Base-by-base conservation (phyloP, 2,329 filamentous ascomycete species). In the Ilyonectria mors-panacis region DNA sequence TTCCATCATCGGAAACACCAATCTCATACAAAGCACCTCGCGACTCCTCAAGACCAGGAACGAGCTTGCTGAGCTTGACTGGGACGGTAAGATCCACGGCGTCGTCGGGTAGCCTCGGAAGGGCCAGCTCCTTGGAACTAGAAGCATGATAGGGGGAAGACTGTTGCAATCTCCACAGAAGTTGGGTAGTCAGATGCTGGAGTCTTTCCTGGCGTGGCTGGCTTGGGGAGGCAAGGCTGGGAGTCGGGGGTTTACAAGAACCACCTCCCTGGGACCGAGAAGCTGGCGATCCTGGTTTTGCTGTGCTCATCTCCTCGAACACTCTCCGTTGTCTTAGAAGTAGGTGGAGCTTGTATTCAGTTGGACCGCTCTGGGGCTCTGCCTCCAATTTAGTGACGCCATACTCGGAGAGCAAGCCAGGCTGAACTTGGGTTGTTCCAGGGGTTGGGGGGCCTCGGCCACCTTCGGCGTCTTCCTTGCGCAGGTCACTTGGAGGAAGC, bases 11-110 rank as follows among this genome's bases (percentile, higher is more conserved):
- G 30, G 95, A 93, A 10, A 99, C 94, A 0, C 96, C 96, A 79
- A 99, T 97, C 80, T 99, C 95, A 75, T 99, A 99, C 56, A 98
- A 81, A 1, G 96, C 96, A 6, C 96, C 96, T 72, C 94, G 92
- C 17, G 94, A 98, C 78, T 97, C 95, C 78, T 98, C 95, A 9
- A 99, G 84, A 0, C 96, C 94, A 2, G 95, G 90, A 7, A 94
- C 84, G 45, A 92, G 83, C 68, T 90, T 89, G 8, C 82, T 84
- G 2, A 88, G 82, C 65, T 85, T 83, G 57, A 86, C 78, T 8
- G 85, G 81, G 23, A 80, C 77, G 42, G 85, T 78, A 19, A 87
- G 77, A 59, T 86, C 83, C 23, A 83, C 78, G n/a, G 77, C 82
- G 42, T 88, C 86, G 61, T 95, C 90, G 0, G 94, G 93, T 4